phyloP scores from a whole-genome alignment of 2,329 filamentous ascomycete genomes.

The Venturia effusa region DNA sequence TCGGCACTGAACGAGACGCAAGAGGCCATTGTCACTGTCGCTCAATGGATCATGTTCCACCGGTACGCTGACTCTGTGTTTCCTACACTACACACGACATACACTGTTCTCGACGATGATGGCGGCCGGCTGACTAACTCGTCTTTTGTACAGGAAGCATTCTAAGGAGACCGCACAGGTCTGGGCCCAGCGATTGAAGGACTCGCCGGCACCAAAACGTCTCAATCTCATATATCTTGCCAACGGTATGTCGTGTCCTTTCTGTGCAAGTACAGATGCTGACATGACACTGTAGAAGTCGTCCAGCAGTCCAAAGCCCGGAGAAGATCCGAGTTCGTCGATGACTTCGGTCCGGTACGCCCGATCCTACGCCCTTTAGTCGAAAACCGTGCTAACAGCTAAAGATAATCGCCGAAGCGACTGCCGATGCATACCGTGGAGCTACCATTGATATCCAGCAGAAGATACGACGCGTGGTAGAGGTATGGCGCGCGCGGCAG shows the following conservation, averaged over 20 bases:
- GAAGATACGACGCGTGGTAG: constrained; percentile 79
- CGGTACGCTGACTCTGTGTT: constrained; percentile 45
- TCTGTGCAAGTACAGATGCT: constrained; percentile 13
- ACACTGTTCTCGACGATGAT: no score
- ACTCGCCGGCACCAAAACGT: constrained; percentile 74
- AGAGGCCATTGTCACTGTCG: constrained; percentile 90
- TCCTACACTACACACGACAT: neutral
- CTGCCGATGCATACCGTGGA: constrained; percentile 80
- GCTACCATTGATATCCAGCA: constrained; percentile 75
- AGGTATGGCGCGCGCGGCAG: constrained; percentile 80
- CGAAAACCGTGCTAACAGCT: neutral
- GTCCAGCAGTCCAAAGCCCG: constrained; percentile 92
- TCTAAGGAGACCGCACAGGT: constrained; percentile 85
- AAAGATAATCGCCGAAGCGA: constrained; percentile 77
- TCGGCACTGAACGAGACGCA: constrained; percentile 94
- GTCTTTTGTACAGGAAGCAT: constrained; percentile 54
- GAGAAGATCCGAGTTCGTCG: constrained; percentile 82
- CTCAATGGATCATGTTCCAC: constrained; percentile 99
- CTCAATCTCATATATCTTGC: constrained; percentile 89
- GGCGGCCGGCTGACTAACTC: neutral
- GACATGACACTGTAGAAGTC: constrained; percentile 54
- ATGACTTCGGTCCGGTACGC: constrained; percentile 70
- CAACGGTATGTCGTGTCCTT: constrained; percentile 55
- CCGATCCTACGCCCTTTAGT: neutral
- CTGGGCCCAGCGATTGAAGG: constrained; percentile 83